Percentiles rank a stretch among this genome's conserved stretches.
phyloP scores from a whole-genome alignment of 2,329 filamentous ascomycete genomes.

The Penicillium sclerotigenum region DNA sequence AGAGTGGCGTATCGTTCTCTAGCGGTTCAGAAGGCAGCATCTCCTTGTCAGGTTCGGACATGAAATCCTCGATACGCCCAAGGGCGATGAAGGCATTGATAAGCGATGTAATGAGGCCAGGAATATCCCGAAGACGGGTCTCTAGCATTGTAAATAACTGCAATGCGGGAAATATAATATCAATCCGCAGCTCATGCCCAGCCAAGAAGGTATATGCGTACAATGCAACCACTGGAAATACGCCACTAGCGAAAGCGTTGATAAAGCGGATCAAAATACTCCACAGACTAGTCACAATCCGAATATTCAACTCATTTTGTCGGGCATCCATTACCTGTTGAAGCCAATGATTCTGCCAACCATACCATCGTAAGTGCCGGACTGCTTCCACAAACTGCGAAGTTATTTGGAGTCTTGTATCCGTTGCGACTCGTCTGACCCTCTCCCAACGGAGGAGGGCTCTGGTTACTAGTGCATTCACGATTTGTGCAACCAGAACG shows the following conservation, averaged over 20 bases:
- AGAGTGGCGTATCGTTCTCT: constrained; percentile 29
- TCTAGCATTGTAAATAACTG: constrained; percentile 77
- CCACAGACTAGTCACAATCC: constrained; percentile 63
- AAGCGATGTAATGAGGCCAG: constrained; percentile 69
- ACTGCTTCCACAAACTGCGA: constrained; percentile 86
- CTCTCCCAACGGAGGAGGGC: constrained; percentile 66
- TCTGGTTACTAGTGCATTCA: constrained; percentile 67
- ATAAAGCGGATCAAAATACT: constrained; percentile 62
- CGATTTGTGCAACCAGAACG: constrained; percentile 63
- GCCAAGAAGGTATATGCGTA: constrained; percentile 74
- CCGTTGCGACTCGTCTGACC: constrained; percentile 68
- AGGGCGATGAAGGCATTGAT: constrained; percentile 82
- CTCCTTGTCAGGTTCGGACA: constrained; percentile 80
- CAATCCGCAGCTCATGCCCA: constrained; percentile 65
- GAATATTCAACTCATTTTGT: constrained; percentile 63
- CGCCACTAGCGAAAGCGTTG: constrained; percentile 67
- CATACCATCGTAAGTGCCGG: constrained; percentile 75
- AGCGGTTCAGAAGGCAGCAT: constrained; percentile 49
- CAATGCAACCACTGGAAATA: constrained; percentile 79
- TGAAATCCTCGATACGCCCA: constrained; percentile 77
- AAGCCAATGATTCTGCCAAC: constrained; percentile 76
- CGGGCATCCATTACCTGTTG: constrained; percentile 65
- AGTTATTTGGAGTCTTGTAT: constrained; percentile 73
- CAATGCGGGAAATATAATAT: constrained; percentile 82
- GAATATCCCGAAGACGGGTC: constrained; percentile 68